phyloP scores from a whole-genome alignment of 768 basidiomycete species.

The Pisolithus microcarpus region DNA sequence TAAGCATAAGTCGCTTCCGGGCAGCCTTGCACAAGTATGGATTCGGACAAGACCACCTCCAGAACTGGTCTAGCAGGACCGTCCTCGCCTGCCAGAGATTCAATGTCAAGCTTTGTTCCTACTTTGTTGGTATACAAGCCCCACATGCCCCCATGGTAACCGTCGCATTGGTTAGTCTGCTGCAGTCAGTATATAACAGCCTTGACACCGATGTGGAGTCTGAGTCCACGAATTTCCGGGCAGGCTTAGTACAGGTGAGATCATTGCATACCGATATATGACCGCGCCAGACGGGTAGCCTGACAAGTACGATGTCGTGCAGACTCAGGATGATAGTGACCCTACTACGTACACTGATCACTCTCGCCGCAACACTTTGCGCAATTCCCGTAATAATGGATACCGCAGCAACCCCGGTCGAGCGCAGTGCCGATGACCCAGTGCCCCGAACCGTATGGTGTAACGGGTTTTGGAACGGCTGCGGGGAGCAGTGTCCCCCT shows the following conservation, averaged over 20 bases:
- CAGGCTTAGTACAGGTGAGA: background rate
- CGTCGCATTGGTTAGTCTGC: no score
- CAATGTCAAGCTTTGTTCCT: no score
- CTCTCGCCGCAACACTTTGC: background rate
- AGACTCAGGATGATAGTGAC: background rate
- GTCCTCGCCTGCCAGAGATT: no score
- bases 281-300: background rate
- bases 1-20: no score
- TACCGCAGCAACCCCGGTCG: background rate
- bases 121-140: no score
- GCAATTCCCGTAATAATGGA: background rate
- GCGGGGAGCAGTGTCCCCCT: conserved; percentile 2
- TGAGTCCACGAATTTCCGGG: background rate
- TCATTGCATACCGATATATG: background rate
- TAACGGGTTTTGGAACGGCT: conserved; percentile 7
- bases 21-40: no score
- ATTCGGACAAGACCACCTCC: no score
- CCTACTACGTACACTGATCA: background rate
- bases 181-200: no score
- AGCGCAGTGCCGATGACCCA: background rate
- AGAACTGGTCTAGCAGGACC: no score
- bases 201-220: no score
- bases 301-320: background rate
- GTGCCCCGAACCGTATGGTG: conserved; percentile 2
- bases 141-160: no score